Base-by-base conservation (phyloP, 2,329 filamentous ascomycete species). In the Fusarium protoensiforme region DNA sequence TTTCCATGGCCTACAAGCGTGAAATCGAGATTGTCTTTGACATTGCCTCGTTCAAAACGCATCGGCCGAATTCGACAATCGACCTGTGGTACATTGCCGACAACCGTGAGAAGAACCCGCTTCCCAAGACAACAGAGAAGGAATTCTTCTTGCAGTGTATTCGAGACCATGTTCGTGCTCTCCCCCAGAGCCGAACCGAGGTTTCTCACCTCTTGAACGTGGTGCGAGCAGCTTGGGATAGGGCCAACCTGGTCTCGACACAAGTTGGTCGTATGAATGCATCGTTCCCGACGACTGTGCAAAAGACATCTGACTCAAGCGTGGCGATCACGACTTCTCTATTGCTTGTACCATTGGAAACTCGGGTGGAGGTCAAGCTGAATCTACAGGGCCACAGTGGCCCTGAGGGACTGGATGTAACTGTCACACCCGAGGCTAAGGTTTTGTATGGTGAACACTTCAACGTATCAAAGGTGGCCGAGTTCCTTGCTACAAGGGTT, bases 381-480 rank as follows among this genome's bases (percentile, higher is more conserved):
- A 85, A 86, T 18, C 80, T 96, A 27, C 83, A 82, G 1, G 83
- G 87, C 3, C 81, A 82, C 11, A 84, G 82, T 57, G 83, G 82
- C 1, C 82, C 83, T 1, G 84, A 85, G n/a, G 86, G 87, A 5
- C 82, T 92, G 13, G 86, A 89, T 1, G 85, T 94, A 38, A 80
- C 81, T 16, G 83, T 93, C 27, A 83, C 82, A 7, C 85, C 87
- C 1, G 84, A 83, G 24, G 92, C 91, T 0, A 86, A 85, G 61
- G 90, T 95, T 1, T 85, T 94, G 3, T 96, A 96, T 79, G 94
- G 94, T 0, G 93, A 96, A 82, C 87, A 89, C 68, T 95, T 95
- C 80, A 93, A 94, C 72, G 90, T 91, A 72, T 88, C 86, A 58
- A 95, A 94, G 81, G 92, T 96, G 85, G 85, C 84, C n/a, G 92